Conservation (phyloP, 257 asterid genomes). For the Sherardia arvensis region DNA sequence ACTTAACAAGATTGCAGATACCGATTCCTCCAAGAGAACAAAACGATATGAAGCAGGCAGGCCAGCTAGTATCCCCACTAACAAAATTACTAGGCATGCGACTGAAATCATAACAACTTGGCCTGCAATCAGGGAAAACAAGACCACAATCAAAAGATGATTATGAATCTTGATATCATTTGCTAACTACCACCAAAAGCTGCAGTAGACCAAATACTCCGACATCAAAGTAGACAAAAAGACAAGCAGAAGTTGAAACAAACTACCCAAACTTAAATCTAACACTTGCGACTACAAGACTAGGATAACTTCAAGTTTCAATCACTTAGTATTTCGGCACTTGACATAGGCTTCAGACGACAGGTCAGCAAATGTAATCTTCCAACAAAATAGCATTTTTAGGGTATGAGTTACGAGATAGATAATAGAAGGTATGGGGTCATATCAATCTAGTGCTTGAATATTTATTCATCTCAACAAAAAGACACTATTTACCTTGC, state of each 20-base stretch:
- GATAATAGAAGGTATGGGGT: not conserved
- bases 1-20: conserved; percentile 79
- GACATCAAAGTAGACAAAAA: not conserved
- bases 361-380: not conserved
- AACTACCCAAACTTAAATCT: too few relatives aligned
- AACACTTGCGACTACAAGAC: too few relatives aligned
- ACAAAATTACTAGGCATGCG: conserved; percentile 72
- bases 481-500: conserved; percentile 43
- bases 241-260: not conserved
- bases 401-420: too few relatives aligned
- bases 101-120: conserved; percentile 85
- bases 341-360: not conserved
- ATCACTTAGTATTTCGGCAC: not conserved
- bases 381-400: not conserved
- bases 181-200: not conserved
- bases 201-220: not conserved
- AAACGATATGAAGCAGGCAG: conserved; percentile 94
- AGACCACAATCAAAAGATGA: not conserved
- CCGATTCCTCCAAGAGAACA: conserved; percentile 92
- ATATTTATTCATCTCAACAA: not conserved
- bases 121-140: conserved; percentile 55
- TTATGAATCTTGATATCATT: not conserved
- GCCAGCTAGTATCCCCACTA: conserved; percentile 97
- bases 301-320: too few relatives aligned
- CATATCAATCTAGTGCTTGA: conserved; percentile 2